These are phyloP conservation scores for Colletotrichum karsti DNA, from an alignment of 2,329 filamentous ascomycete genomes.

Conservation along the genomic window DNA sequence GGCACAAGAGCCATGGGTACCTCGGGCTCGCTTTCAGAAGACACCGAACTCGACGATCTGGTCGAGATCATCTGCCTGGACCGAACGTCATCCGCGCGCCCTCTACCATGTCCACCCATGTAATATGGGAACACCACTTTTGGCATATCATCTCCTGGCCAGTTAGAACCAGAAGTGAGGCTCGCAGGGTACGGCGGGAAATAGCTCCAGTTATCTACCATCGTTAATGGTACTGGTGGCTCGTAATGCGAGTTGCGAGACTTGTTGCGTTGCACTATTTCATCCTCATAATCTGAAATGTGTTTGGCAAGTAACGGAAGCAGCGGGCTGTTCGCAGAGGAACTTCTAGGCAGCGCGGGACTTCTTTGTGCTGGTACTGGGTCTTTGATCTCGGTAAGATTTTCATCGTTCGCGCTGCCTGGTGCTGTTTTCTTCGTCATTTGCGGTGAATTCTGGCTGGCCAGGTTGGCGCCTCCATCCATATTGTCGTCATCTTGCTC, in stretches of 20 bases:
- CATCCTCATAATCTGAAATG: conserved; percentile 1
- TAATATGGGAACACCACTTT: not conserved
- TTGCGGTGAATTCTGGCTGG: not conserved
- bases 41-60: not conserved
- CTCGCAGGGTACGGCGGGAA: too few species aligned
- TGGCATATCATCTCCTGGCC: not conserved
- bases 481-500: not conserved
- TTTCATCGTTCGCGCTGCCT: too few species aligned
- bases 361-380: too few species aligned
- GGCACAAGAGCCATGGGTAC: not conserved
- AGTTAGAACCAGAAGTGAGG: not conserved
- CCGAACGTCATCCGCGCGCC: not conserved
- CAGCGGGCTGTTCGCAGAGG: not conserved
- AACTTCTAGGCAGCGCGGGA: not conserved
- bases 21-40: not conserved
- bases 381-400: too few species aligned
- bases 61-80: not conserved
- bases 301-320: not conserved
- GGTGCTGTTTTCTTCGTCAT: too few species aligned
- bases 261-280: not conserved
- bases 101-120: not conserved
- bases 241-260: too few species aligned
- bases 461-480: not conserved
- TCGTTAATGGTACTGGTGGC: too few species aligned
- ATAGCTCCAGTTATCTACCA: not conserved